Percentiles rank a stretch among this genome's conserved stretches.
Conservation (phyloP, 768 basidiomycete genomes). For the Sporobolomyces pararoseus region DNA sequence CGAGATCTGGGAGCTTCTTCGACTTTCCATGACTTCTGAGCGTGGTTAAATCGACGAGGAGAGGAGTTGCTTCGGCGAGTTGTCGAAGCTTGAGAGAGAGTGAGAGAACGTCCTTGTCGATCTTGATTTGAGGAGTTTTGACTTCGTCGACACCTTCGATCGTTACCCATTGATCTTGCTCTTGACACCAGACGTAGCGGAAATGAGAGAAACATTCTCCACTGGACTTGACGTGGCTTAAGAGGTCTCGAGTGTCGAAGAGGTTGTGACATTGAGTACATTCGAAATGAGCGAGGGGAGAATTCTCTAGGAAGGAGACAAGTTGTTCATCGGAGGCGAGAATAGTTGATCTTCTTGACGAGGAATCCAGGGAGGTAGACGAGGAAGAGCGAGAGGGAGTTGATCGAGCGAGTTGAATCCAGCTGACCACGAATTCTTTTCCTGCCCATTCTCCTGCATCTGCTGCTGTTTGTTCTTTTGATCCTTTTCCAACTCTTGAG, state of each 20-base stretch:
- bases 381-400: slow-evolving; percentile 3
- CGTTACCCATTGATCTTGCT: background rate
- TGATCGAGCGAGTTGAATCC: too few species aligned
- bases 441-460: too few species aligned
- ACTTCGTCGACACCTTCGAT: background rate
- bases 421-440: too few species aligned
- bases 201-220: background rate
- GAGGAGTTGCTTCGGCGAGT: background rate
- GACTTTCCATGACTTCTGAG: too few species aligned
- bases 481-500: too few species aligned
- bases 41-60: too few species aligned
- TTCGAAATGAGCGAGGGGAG: background rate
- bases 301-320: background rate
- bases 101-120: slow-evolving; percentile 4
- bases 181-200: too few species aligned
- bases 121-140: background rate
- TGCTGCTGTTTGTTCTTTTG: too few species aligned
- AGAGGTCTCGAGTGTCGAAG: too few species aligned
- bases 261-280: background rate
- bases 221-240: background rate
- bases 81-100: slow-evolving; percentile 1
- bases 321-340: slow-evolving; percentile 21
- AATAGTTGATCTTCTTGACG: background rate
- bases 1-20: background rate
- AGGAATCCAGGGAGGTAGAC: slow-evolving; percentile 28